Conservation (phyloP, 2,329 filamentous ascomycete species). For the Aureobasidium sp. region DNA sequence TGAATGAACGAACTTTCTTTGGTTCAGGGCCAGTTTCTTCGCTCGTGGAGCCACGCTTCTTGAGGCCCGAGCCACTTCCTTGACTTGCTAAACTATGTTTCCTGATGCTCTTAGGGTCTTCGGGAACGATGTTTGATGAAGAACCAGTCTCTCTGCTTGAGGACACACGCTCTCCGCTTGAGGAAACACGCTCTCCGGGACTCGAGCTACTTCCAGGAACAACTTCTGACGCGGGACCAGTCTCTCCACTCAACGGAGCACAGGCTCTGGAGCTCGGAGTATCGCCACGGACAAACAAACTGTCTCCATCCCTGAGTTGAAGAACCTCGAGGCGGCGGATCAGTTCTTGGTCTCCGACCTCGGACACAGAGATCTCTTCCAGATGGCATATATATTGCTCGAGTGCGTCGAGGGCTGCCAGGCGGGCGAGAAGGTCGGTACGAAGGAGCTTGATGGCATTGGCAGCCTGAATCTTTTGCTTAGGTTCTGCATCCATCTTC, state of each 20-base stretch:
- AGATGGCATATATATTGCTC: background rate
- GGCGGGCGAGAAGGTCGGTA: background rate
- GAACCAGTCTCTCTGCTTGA: too few relatives aligned
- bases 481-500: background rate
- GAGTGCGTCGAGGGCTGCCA: background rate
- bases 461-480: background rate
- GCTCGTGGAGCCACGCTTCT: background rate
- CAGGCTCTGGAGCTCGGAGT: background rate
- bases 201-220: too few relatives aligned
- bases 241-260: too few relatives aligned
- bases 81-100: too few relatives aligned
- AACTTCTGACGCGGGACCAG: too few relatives aligned
- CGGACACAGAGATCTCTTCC: background rate
- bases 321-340: background rate
- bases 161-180: too few relatives aligned
- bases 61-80: background rate
- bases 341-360: background rate
- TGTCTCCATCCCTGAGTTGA: background rate
- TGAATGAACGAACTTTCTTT: background rate
- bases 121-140: too few relatives aligned
- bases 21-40: background rate
- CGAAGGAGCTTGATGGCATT: background rate
- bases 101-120: too few relatives aligned
- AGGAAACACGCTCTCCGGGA: too few relatives aligned
- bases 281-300: background rate